Percentiles rank a stretch among this genome's conserved stretches.
These are phyloP conservation scores for Podaxis sp. DNA, from an alignment of 768 basidiomycete genomes.

Conservation along the genomic window DNA sequence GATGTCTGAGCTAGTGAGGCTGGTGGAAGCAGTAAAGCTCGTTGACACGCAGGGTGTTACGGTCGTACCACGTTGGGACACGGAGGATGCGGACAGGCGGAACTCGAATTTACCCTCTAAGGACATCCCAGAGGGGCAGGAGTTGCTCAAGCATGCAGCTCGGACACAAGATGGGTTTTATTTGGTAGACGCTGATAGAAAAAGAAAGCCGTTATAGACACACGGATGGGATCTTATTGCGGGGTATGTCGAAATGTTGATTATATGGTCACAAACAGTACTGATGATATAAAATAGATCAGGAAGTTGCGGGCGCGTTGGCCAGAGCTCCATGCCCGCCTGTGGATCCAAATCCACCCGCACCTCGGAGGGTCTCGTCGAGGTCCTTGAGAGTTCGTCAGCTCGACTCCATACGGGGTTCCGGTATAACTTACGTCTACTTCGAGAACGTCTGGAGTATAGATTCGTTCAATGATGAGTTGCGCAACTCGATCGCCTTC, in stretches of 20 bases:
- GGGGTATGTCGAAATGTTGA: conserved; percentile 9
- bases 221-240: background rate
- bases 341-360: conserved; percentile 92
- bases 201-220: conserved; percentile 19
- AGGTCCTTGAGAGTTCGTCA: conserved; percentile 56
- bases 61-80: conserved; percentile 32
- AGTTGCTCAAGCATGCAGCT: conserved; percentile 51
- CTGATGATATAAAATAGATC: conserved; percentile 4
- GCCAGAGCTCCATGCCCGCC: conserved; percentile 72
- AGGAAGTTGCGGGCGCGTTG: conserved; percentile 19
- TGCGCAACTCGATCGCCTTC: conserved; percentile 97
- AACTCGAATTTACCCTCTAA: conserved; percentile 3
- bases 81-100: conserved; percentile 38
- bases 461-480: conserved; percentile 88
- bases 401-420: conserved; percentile 8
- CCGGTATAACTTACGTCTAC: conserved; percentile 62
- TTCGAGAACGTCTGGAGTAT: conserved; percentile 81
- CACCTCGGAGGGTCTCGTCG: conserved; percentile 81
- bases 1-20: conserved; percentile 67
- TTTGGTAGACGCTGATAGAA: conserved; percentile 56
- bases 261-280: conserved; percentile 13
- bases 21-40: conserved; percentile 81
- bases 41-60: conserved; percentile 43
- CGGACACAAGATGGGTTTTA: conserved; percentile 57
- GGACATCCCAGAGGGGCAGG: conserved; percentile 34